Evolutionary conservation across 2,329 filamentous ascomycete species (phyloP).

Genomic region (Pyrenophora graminea): DNA sequence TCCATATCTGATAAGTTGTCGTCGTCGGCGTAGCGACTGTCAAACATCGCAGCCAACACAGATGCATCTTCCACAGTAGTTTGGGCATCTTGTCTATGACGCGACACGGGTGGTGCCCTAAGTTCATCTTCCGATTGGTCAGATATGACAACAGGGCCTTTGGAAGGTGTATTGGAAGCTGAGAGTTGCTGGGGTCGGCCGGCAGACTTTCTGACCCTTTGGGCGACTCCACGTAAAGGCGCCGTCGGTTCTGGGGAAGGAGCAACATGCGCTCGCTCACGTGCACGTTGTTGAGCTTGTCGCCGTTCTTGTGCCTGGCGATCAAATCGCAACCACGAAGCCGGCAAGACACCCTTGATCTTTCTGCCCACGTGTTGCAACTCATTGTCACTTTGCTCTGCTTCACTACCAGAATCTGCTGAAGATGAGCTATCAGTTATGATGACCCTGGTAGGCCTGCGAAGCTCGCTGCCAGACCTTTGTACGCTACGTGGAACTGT

Average conservation of each 20-base stretch:
- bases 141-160: constrained; percentile 35
- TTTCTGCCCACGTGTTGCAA: constrained; percentile 45
- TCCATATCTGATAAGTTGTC: constrained; percentile 49
- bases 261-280: constrained; percentile 12
- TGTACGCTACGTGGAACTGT: constrained; percentile 18
- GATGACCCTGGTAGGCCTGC: constrained; percentile 20
- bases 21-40: constrained; percentile 31
- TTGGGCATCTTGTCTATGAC: constrained; percentile 19
- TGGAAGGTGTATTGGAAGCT: constrained; percentile 12
- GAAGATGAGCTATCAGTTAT: constrained; percentile 28
- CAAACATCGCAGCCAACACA: constrained; percentile 29
- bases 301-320: constrained; percentile 41
- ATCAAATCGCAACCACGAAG: constrained; percentile 56
- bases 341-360: constrained; percentile 55
- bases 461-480: constrained; percentile 16
- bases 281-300: constrained; percentile 22
- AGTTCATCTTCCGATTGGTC: constrained; percentile 42
- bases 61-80: constrained; percentile 23
- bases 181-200: constrained; percentile 1
- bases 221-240: constrained; percentile 42
- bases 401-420: constrained; percentile 30
- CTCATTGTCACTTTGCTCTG: constrained; percentile 38
- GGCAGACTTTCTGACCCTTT: constrained; percentile 26
- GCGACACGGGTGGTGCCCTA: constrained; percentile 4
- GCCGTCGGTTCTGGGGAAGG: constrained; percentile 30